phyloP scores from a whole-genome alignment of 169 alveolate genomes.

The Plasmodium reichenowi region DNA sequence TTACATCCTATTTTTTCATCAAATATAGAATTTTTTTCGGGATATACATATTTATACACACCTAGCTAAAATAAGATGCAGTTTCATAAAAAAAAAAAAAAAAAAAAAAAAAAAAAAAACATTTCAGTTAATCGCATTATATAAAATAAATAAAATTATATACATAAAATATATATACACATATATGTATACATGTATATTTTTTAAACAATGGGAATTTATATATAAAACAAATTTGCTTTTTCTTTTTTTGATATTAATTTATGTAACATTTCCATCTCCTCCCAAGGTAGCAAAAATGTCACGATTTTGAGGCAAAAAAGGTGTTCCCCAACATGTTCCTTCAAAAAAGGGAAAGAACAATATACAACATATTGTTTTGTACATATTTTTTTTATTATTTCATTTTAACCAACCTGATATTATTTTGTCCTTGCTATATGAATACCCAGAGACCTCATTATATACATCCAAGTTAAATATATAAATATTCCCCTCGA shows the following conservation, averaged over 20 bases:
- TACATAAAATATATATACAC: not conserved
- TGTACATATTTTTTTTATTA: not conserved
- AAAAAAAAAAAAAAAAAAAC: slow-evolving; percentile 2
- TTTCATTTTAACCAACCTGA: slow-evolving; percentile 30
- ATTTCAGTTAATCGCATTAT: not conserved
- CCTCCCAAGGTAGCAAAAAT: slow-evolving; percentile 92
- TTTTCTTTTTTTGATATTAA: not conserved
- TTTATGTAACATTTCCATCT: slow-evolving; percentile 86
- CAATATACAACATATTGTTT: not conserved
- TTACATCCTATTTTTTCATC: slow-evolving; percentile 79
- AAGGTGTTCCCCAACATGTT: slow-evolving; percentile 94
- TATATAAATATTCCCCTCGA: slow-evolving; percentile 90
- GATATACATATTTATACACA: slow-evolving; percentile 87
- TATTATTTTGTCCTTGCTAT: slow-evolving; percentile 82
- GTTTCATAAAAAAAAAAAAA: not conserved
- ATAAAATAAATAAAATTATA: not conserved
- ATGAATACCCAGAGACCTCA: slow-evolving; percentile 89
- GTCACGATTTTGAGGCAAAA: slow-evolving; percentile 94
- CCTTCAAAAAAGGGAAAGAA: slow-evolving; percentile 79
- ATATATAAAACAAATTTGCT: no score
- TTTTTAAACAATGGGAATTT: no score
- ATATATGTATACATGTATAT: no score
- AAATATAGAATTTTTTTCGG: slow-evolving; percentile 85
- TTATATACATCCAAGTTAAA: slow-evolving; percentile 90
- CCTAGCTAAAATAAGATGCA: slow-evolving; percentile 86